Conservation (phyloP, 2,329 filamentous ascomycete genomes). For the Cercospora nicotianae region DNA sequence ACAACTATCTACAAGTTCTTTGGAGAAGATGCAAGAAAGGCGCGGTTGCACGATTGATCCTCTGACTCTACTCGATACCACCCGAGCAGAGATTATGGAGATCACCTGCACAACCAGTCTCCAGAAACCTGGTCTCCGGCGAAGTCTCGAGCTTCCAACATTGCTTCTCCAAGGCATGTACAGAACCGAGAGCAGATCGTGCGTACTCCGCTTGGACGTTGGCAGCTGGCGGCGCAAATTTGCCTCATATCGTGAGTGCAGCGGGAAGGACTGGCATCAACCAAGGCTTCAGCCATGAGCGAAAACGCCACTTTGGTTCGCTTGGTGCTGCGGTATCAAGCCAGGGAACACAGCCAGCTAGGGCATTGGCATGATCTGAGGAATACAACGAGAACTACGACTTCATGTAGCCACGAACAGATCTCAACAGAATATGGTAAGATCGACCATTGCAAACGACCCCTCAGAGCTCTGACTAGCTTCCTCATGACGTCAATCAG, state of each 20-base stretch:
- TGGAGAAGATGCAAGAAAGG: background rate
- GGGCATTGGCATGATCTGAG: background rate
- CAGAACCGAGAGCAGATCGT: background rate
- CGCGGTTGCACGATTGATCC: background rate
- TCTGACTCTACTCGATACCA: background rate
- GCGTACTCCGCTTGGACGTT: background rate
- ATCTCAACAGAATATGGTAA: background rate
- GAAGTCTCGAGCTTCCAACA: background rate
- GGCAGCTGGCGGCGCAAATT: background rate
- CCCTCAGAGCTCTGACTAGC: background rate
- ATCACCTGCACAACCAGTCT: background rate
- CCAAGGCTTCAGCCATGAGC: background rate
- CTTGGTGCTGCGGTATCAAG: background rate
- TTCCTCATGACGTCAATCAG: background rate
- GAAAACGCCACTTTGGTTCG: background rate
- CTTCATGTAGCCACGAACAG: background rate
- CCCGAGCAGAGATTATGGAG: background rate
- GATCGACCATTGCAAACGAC: background rate
- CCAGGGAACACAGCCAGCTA: background rate
- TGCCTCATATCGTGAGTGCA: background rate
- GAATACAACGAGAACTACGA: background rate
- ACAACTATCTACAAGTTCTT: background rate
- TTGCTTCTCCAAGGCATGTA: background rate
- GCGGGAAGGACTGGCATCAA: background rate
- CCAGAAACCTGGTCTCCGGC: background rate